Conservation (phyloP, 192 early-diverging fungal species). For the Spizellomyces punctatus region DNA sequence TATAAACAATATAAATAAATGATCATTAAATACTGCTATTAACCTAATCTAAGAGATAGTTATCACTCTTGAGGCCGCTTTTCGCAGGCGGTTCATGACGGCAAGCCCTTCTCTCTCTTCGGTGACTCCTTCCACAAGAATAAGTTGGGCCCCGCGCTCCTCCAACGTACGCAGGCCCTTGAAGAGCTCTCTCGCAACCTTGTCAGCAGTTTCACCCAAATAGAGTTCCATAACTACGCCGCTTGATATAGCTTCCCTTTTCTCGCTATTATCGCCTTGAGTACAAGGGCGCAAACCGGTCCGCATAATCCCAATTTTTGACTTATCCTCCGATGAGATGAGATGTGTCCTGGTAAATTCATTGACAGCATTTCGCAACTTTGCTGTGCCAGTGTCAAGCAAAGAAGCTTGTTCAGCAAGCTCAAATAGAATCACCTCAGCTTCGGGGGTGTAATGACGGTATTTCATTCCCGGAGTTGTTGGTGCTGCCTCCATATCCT, state of each 20-base stretch:
- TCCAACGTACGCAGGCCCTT: constrained; percentile 78
- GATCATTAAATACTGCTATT: too few relatives aligned
- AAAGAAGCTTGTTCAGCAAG: background rate
- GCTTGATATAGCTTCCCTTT: background rate
- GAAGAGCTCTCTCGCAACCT: constrained; percentile 84
- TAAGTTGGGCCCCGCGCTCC: constrained; percentile 62
- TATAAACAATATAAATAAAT: too few relatives aligned
- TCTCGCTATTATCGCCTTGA: constrained; percentile 3
- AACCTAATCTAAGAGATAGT: too few relatives aligned
- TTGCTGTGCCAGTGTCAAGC: background rate
- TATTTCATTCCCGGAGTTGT: constrained; percentile 99
- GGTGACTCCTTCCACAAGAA: constrained; percentile 88
- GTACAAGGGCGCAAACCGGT: background rate
- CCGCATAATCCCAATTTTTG: constrained; percentile 4
- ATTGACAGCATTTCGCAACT: constrained; percentile 27
- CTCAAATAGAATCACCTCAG: constrained; percentile 79
- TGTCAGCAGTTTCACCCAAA: constrained; percentile 54
- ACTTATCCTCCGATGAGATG: background rate
- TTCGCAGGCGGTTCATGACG: constrained; percentile 93
- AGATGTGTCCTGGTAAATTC: background rate
- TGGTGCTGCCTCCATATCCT: constrained; percentile 72
- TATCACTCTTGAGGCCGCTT: constrained; percentile 67
- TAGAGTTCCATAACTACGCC: constrained; percentile 48
- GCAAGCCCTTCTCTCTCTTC: constrained; percentile 91
- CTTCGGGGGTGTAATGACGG: constrained; percentile 93